Evolutionary conservation across 441 rosid genomes (phyloP).

Genomic region (Populus hybrid): DNA sequence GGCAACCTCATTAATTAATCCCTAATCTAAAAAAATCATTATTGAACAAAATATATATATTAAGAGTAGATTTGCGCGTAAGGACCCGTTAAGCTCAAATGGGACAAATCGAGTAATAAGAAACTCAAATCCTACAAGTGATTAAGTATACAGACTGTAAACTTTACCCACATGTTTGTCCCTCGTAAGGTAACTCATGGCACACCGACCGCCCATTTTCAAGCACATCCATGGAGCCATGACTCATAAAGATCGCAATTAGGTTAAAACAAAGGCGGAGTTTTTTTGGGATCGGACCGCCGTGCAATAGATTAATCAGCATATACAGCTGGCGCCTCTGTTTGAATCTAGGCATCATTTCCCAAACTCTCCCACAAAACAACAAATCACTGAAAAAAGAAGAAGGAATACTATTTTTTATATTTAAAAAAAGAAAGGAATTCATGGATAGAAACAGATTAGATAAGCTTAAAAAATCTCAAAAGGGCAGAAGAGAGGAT

Average conservation of each 20-base stretch:
- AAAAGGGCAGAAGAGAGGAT: background rate
- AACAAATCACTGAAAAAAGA: constrained; percentile 7
- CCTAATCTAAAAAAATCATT: too few species aligned
- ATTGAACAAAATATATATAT: too few species aligned
- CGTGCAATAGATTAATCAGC: constrained; percentile 15
- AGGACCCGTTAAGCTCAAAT: too few species aligned
- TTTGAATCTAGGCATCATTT: constrained; percentile 43
- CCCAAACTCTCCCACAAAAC: constrained; percentile 43
- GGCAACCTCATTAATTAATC: too few species aligned
- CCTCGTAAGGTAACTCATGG: too few species aligned
- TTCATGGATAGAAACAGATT: background rate
- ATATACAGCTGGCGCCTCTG: constrained; percentile 30
- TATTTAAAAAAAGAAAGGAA: background rate
- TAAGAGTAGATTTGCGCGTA: too few species aligned
- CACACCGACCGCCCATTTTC: too few species aligned
- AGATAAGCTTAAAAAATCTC: background rate
- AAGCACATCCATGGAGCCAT: background rate
- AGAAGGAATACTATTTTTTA: background rate
- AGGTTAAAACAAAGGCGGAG: background rate
- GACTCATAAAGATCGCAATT: too few species aligned
- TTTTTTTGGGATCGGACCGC: constrained; percentile 13
- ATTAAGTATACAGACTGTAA: too few species aligned
- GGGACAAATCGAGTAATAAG: too few species aligned
- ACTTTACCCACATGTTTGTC: too few species aligned
- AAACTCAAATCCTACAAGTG: too few species aligned